phyloP scores from a whole-genome alignment of 495 filamentous ascomycete species.

The Peziza echinospora region DNA sequence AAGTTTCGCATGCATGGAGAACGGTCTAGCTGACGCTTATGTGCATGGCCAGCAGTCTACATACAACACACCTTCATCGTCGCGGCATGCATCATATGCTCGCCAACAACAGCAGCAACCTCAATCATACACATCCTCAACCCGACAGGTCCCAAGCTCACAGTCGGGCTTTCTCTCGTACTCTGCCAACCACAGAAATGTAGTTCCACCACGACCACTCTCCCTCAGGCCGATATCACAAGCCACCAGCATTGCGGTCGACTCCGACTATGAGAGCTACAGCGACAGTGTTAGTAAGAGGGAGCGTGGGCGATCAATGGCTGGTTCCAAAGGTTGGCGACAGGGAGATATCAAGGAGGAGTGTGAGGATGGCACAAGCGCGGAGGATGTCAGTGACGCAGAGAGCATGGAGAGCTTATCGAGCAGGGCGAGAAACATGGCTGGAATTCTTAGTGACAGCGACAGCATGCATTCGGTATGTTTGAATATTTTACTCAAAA shows the following conservation, averaged over 20 bases:
- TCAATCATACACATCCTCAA: neutral
- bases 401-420: slow-evolving; percentile 19
- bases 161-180: neutral
- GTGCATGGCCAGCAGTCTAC: neutral
- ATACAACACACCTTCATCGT: neutral
- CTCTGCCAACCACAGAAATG: neutral
- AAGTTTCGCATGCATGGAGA: neutral
- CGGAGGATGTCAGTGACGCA: slow-evolving; percentile 15
- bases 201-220: neutral
- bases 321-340: slow-evolving; percentile 12
- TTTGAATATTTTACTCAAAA: neutral
- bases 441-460: slow-evolving; percentile 18
- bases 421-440: slow-evolving; percentile 16
- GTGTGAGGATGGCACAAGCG: slow-evolving; percentile 3
- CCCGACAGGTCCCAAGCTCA: neutral
- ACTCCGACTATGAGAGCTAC: slow-evolving; percentile 11
- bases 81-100: neutral
- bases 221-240: slow-evolving; percentile 11
- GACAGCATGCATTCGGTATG: slow-evolving; percentile 3
- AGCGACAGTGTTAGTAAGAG: neutral
- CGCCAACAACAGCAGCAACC: too few relatives aligned
- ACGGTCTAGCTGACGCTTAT: neutral
- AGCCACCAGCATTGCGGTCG: slow-evolving; percentile 17
- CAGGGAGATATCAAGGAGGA: slow-evolving; percentile 13
- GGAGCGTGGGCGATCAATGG: slow-evolving; percentile 5